Percentiles rank a stretch among this genome's conserved stretches.
phyloP scores from a whole-genome alignment of 331 rosid species.

The Cydonia oblonga region DNA sequence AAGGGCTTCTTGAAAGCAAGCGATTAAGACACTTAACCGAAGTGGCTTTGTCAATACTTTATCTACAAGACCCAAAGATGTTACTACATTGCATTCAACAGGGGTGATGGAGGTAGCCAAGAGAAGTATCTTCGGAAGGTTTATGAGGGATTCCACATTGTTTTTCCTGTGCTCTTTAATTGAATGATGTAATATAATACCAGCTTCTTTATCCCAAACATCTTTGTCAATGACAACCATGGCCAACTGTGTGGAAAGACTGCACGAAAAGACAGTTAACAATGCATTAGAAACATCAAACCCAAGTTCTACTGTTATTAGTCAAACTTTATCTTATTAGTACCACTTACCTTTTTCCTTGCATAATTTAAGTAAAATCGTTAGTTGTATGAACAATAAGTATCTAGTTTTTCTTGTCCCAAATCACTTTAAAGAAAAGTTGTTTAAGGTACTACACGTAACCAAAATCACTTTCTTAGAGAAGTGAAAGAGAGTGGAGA shows the following conservation, averaged over 20 bases:
- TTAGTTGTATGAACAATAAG: background rate
- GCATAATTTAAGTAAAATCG: too few relatives aligned
- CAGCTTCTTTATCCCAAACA: conserved; percentile 54
- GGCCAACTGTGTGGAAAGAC: conserved; percentile 35
- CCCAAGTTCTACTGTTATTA: background rate
- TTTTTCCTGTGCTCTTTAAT: conserved; percentile 33
- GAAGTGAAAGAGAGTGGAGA: background rate
- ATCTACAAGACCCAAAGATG: conserved; percentile 45
- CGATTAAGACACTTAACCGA: conserved; percentile 43
- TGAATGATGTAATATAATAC: conserved; percentile 14
- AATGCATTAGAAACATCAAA: conserved; percentile 8
- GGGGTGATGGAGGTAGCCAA: conserved; percentile 36
- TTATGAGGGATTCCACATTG: conserved; percentile 21
- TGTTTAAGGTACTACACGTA: background rate
- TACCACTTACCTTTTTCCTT: background rate
- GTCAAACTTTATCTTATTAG: background rate
- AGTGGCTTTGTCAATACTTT: conserved; percentile 65
- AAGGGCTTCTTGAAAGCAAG: conserved; percentile 52
- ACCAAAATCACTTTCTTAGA: background rate
- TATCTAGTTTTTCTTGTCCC: background rate
- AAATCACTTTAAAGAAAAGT: background rate
- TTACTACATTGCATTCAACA: conserved; percentile 37
- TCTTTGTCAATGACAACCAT: conserved; percentile 77
- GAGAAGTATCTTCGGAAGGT: conserved; percentile 56
- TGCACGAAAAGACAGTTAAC: conserved; percentile 22